Conservation (phyloP, 208 protist genomes). For the Trypanosoma melophagium region DNA sequence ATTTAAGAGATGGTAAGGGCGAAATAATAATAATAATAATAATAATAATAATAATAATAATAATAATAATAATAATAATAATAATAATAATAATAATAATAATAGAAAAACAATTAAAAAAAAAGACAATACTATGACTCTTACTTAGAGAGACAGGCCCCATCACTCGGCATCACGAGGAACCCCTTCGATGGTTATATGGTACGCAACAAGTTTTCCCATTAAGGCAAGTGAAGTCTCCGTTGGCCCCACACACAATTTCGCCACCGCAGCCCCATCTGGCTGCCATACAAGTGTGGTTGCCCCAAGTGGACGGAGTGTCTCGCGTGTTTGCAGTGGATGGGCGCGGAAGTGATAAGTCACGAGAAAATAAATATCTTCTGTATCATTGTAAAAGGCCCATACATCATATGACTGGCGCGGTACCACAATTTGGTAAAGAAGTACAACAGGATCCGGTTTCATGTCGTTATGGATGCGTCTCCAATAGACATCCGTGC, state of each 20-base stretch:
- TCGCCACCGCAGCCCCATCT: neutral
- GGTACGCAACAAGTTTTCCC: neutral
- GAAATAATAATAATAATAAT: constrained; percentile 3
- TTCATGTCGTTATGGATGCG: neutral
- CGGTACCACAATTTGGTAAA: constrained; percentile 1
- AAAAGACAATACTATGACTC: neutral
- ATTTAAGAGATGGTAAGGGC: neutral
- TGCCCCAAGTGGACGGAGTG: constrained; percentile 6
- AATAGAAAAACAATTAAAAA: no score
- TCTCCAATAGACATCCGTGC: neutral
- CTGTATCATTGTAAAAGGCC: constrained; percentile 73
- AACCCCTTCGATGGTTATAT: neutral
- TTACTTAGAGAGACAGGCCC: neutral
- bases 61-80: constrained; percentile 4
- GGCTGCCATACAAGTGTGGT: constrained; percentile 8
- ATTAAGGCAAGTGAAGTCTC: constrained; percentile 2
- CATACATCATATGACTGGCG: constrained; percentile 27
- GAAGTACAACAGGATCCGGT: neutral
- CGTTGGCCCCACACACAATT: neutral
- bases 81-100: neutral
- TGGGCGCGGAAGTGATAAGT: constrained; percentile 18
- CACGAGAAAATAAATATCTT: constrained; percentile 36
- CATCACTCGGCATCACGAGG: neutral
- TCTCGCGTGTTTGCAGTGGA: neutral
- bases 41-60: neutral